These are phyloP conservation scores for Vinca major DNA, from an alignment of 305 asterid species.

Conservation along the genomic window DNA sequence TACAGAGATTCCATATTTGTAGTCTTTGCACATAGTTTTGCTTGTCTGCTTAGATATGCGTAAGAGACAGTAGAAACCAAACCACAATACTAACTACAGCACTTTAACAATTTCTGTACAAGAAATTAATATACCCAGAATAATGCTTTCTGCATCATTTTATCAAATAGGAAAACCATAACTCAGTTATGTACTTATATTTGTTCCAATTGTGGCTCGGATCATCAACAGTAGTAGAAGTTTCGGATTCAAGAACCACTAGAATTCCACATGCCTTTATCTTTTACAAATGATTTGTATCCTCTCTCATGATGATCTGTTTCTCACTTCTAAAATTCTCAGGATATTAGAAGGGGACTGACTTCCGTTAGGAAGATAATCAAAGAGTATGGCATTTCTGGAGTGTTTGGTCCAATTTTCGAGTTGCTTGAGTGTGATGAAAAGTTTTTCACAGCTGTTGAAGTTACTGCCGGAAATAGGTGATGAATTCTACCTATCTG, in stretches of 20 bases:
- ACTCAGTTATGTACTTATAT: background rate
- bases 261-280: background rate
- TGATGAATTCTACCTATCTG: slow-evolving; percentile 7
- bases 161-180: background rate
- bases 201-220: background rate
- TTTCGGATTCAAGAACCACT: background rate
- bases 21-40: background rate
- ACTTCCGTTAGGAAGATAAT: slow-evolving; percentile 76
- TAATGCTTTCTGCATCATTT: background rate
- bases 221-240: background rate
- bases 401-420: slow-evolving; percentile 79
- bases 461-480: slow-evolving; percentile 99
- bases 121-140: background rate
- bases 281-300: background rate
- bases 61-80: background rate
- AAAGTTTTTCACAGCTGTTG: slow-evolving; percentile 91
- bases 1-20: background rate
- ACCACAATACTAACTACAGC: background rate
- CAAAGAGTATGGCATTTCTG: slow-evolving; percentile 39
- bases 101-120: background rate
- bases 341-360: slow-evolving; percentile 98
- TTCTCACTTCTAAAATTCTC: slow-evolving; percentile 19
- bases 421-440: slow-evolving; percentile 96
- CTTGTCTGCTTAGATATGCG: background rate
- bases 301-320: slow-evolving; percentile 2